Evolutionary conservation across 495 filamentous ascomycete genomes (phyloP).

Genomic region (Penicillium cataractarum): DNA sequence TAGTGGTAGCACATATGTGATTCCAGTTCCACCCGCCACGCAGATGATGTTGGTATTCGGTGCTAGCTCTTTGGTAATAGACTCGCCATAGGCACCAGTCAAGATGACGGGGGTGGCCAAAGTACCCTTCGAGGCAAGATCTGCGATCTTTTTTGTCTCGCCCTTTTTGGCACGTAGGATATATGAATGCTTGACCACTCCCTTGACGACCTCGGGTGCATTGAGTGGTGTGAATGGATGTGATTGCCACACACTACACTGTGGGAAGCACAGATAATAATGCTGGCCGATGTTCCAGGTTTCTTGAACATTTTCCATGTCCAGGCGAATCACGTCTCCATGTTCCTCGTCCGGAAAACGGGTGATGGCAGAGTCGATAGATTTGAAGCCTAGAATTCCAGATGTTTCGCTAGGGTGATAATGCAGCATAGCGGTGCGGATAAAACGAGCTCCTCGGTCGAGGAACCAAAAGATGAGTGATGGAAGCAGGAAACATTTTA

Average conservation of each 20-base stretch:
- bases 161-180: slow-evolving; percentile 62
- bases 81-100: slow-evolving; percentile 61
- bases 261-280: slow-evolving; percentile 65
- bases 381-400: slow-evolving; percentile 35
- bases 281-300: slow-evolving; percentile 66
- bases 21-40: slow-evolving; percentile 66
- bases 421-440: slow-evolving; percentile 58
- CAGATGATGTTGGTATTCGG: slow-evolving; percentile 58
- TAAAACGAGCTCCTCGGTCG: slow-evolving; percentile 54
- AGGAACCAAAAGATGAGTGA: slow-evolving; percentile 59
- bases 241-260: slow-evolving; percentile 64
- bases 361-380: slow-evolving; percentile 51
- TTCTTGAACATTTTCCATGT: slow-evolving; percentile 57
- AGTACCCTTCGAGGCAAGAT: slow-evolving; percentile 34
- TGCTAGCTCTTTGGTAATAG: slow-evolving; percentile 42
- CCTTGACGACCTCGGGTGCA: slow-evolving; percentile 39
- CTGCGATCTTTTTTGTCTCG: slow-evolving; percentile 58
- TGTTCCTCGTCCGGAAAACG: slow-evolving; percentile 52
- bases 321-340: slow-evolving; percentile 58
- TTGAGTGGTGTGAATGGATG: slow-evolving; percentile 68
- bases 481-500: slow-evolving; percentile 65
- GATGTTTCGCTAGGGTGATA: slow-evolving; percentile 38
- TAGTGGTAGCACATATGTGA: slow-evolving; percentile 63
- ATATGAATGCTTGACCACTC: slow-evolving; percentile 58
- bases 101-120: slow-evolving; percentile 55